Percentiles rank a stretch among this genome's conserved stretches.
These are phyloP conservation scores for Coemansia sp. DNA, from an alignment of 192 early-diverging fungal species.

Conservation along the genomic window DNA sequence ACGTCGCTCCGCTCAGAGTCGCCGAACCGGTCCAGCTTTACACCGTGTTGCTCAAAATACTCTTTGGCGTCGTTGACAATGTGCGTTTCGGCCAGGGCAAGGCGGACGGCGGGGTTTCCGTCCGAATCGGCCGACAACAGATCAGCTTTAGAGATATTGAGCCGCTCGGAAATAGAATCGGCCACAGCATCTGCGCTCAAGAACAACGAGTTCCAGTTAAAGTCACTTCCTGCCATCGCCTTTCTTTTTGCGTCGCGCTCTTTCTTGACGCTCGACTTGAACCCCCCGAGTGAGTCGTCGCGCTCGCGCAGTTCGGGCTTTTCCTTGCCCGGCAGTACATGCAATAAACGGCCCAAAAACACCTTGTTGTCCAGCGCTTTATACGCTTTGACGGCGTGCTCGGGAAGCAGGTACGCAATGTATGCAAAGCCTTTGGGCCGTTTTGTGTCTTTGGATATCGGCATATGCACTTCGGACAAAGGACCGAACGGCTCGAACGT, in stretches of 20 bases:
- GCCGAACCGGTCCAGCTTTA: conserved; percentile 77
- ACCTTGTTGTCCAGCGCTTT: conserved; percentile 75
- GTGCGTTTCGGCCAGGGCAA: conserved; percentile 97
- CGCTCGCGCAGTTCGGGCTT: conserved; percentile 56
- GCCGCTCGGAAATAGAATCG: conserved; percentile 90
- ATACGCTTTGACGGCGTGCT: conserved; percentile 91
- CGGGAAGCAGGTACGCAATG: conserved; percentile 82
- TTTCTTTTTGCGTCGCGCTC: conserved; percentile 81
- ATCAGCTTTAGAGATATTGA: conserved; percentile 88
- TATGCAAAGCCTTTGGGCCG: conserved; percentile 93
- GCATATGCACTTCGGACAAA: conserved; percentile 91
- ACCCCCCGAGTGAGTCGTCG: conserved; percentile 54
- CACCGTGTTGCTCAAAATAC: conserved; percentile 84
- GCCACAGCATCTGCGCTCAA: conserved; percentile 96
- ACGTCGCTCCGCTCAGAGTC: conserved; percentile 80
- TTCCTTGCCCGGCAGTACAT: conserved; percentile 87
- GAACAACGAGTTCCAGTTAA: conserved; percentile 96
- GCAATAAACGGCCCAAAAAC: conserved; percentile 90
- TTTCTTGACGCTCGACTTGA: conserved; percentile 71
- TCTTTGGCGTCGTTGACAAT: conserved; percentile 92
- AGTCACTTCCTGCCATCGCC: conserved; percentile 73
- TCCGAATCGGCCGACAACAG: conserved; percentile 75
- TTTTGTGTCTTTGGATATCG: conserved; percentile 89
- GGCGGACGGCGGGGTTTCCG: conserved; percentile 83
- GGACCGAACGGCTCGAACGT: conserved; percentile 87